Evolutionary conservation across 1,284 basidiomycete genomes (phyloP).

Genomic region (Porogramme epimiltina): DNA sequence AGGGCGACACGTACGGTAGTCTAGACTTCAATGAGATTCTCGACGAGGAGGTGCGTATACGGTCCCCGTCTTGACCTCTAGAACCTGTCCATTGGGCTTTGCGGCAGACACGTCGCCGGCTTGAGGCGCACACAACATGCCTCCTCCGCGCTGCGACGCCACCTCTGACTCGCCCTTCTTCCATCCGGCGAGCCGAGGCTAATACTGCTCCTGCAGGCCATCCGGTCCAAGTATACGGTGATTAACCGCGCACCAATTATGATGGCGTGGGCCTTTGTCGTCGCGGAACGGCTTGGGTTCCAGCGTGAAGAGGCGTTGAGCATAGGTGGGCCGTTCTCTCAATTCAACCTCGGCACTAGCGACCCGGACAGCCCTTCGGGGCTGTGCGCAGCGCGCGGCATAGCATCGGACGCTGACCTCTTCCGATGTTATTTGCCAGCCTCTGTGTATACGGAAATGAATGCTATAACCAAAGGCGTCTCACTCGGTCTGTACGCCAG

Average conservation of each 20-base stretch:
- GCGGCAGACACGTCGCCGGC: not conserved
- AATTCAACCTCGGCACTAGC: not conserved
- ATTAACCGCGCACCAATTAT: constrained; percentile 93
- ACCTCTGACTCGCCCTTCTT: not conserved
- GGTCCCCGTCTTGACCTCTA: not conserved
- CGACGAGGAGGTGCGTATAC: constrained; percentile 60
- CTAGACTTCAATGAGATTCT: constrained; percentile 73
- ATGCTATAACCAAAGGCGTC: constrained; percentile 82
- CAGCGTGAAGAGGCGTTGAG: constrained; percentile 86
- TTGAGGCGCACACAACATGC: not conserved
- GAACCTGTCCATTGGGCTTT: not conserved
- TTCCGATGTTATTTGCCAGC: constrained; percentile 45
- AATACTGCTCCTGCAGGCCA: constrained; percentile 42
- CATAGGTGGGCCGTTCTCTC: constrained; percentile 56
- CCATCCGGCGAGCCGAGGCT: not conserved
- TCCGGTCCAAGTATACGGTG: constrained; percentile 62
- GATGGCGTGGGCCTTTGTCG: constrained; percentile 89
- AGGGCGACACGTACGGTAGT: constrained; percentile 49
- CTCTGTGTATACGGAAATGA: constrained; percentile 91
- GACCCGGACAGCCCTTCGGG: constrained; percentile 12
- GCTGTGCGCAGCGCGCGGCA: constrained; percentile 21
- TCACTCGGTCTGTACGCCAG: constrained; percentile 74
- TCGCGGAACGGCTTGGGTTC: constrained; percentile 87
- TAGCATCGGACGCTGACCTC: constrained; percentile 15
- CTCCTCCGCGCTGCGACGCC: not conserved